A percentile compares a stretch with the other conserved stretches of the same genome.
phyloP scores from a whole-genome alignment of 2,329 filamentous ascomycete genomes.

The Mariannaea sp. region DNA sequence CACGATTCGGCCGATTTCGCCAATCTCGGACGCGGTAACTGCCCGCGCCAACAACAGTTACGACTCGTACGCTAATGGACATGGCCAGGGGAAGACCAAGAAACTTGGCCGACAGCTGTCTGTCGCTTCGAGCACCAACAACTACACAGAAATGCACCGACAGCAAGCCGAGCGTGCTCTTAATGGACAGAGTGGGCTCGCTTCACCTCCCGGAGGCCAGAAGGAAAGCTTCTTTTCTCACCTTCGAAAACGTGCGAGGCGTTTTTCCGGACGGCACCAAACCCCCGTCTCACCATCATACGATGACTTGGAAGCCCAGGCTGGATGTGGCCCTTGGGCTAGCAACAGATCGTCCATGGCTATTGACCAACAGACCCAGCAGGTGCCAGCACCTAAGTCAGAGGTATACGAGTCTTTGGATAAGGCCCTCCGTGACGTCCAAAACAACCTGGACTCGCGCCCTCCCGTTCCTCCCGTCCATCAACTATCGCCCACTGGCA shows the following conservation, averaged over 20 bases:
- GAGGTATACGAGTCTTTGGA: conserved; percentile 65
- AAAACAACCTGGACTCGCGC: conserved; percentile 54
- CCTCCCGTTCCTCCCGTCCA: conserved; percentile 59
- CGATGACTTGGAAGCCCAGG: conserved; percentile 91
- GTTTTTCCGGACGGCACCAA: conserved; percentile 90
- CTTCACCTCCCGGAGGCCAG: conserved; percentile 76
- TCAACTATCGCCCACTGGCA: conserved; percentile 53
- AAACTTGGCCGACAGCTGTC: conserved; percentile 96
- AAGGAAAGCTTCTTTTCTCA: conserved; percentile 99
- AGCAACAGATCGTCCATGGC: conserved; percentile 85
- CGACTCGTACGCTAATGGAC: conserved; percentile 47
- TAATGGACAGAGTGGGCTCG: conserved; percentile 77
- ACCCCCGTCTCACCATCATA: conserved; percentile 76
- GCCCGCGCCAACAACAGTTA: conserved; percentile 79
- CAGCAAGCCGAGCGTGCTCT: conserved; percentile 90
- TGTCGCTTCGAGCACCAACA: conserved; percentile 87
- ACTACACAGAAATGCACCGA: conserved; percentile 87
- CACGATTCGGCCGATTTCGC: conserved; percentile 91
- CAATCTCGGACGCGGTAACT: conserved; percentile 90
- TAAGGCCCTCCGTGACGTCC: conserved; percentile 60
- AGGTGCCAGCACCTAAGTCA: conserved; percentile 56
- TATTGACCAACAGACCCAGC: conserved; percentile 63
- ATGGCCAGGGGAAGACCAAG: conserved; percentile 71
- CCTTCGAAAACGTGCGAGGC: conserved; percentile 86
- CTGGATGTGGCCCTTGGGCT: conserved; percentile 87